Evolutionary conservation across 208 protist genomes (phyloP).

Genomic region (Leptomonas seymouri): DNA sequence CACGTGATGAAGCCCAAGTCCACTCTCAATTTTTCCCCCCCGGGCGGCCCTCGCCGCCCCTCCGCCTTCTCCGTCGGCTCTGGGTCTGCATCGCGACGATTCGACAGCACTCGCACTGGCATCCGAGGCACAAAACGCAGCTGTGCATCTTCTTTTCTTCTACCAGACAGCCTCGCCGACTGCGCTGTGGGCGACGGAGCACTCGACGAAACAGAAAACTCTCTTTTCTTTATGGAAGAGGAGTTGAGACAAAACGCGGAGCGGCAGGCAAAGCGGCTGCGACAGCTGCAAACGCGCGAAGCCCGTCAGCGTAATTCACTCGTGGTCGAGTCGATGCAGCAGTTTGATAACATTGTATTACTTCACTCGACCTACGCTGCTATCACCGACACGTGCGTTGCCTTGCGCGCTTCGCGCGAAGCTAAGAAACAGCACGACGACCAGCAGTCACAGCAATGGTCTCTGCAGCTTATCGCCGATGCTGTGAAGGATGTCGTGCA

Average conservation of each 20-base stretch:
- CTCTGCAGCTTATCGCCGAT: slow-evolving; percentile 24
- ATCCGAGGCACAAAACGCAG: not conserved
- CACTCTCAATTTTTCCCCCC: not conserved
- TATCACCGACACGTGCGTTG: slow-evolving; percentile 15
- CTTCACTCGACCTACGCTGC: slow-evolving; percentile 9
- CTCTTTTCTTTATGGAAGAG: not conserved
- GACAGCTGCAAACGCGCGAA: slow-evolving; percentile 30
- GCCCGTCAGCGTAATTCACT: slow-evolving; percentile 26
- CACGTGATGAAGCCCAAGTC: not conserved
- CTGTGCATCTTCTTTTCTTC: not conserved
- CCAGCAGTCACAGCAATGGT: slow-evolving; percentile 30
- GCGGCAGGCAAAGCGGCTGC: slow-evolving; percentile 13
- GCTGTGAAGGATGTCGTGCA: slow-evolving; percentile 11
- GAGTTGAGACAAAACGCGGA: slow-evolving; percentile 14
- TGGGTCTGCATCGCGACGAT: not conserved
- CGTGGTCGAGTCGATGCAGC: slow-evolving; percentile 16
- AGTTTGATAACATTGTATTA: slow-evolving; percentile 9
- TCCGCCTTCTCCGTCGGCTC: slow-evolving; percentile 4
- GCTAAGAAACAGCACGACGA: not conserved
- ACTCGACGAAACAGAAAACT: not conserved
- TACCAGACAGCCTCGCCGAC: slow-evolving; percentile 8
- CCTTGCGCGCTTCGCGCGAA: slow-evolving; percentile 2
- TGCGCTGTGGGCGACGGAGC: not conserved
- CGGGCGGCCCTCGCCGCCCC: not conserved
- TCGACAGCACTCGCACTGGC: not conserved